A percentile compares a stretch with the other conserved stretches of the same genome.
Evolutionary conservation across 2,329 filamentous ascomycete genomes (phyloP).

Genomic region (Aureobasidium sp.): DNA sequence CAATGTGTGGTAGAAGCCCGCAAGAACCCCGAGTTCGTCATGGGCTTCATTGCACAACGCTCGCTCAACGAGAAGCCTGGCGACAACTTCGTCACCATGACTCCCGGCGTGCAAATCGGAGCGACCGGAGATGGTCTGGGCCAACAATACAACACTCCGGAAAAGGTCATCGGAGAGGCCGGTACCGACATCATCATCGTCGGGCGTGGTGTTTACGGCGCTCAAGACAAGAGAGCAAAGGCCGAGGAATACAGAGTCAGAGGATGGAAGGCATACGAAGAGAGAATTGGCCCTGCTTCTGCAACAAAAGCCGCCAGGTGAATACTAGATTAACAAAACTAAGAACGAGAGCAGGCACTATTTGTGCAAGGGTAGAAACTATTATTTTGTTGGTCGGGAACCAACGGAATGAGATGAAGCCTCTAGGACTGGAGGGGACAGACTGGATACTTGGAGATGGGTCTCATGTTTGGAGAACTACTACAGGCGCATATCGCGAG

Average conservation of each 20-base stretch:
- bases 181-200: conserved; percentile 79
- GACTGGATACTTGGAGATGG: neutral
- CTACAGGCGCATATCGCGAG: neutral
- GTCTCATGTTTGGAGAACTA: neutral
- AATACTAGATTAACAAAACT: neutral
- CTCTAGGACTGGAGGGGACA: neutral
- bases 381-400: neutral
- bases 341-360: neutral
- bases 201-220: conserved; percentile 68
- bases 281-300: conserved; percentile 30
- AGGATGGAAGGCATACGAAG: conserved; percentile 70
- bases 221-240: conserved; percentile 58
- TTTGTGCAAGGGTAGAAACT: too few species aligned
- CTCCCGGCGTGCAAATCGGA: conserved; percentile 71
- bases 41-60: conserved; percentile 45
- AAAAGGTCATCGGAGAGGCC: conserved; percentile 58
- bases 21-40: conserved; percentile 53
- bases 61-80: conserved; percentile 51
- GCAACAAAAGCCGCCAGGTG: neutral
- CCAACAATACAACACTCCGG: conserved; percentile 78
- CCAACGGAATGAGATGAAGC: neutral
- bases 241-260: conserved; percentile 66
- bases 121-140: conserved; percentile 65
- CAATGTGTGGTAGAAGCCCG: conserved; percentile 71
- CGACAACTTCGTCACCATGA: conserved; percentile 77